Conservation (phyloP, 192 early-diverging fungal species). For the Allomyces javanicus region DNA sequence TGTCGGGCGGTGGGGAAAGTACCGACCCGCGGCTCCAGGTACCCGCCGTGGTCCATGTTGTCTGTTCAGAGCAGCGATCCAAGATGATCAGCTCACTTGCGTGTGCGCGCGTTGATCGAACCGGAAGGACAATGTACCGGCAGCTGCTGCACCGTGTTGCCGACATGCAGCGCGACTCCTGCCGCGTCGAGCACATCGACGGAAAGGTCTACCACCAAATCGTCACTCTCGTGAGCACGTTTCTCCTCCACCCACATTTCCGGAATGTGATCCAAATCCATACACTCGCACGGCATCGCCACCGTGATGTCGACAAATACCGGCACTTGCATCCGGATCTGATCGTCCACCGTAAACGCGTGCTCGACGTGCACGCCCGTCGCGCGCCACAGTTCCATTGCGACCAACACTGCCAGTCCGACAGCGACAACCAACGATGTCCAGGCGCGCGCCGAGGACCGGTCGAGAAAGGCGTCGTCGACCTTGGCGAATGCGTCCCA, state of each 20-base stretch:
- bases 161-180: conserved; percentile 10
- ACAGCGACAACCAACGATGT: conserved; percentile 47
- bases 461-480: conserved; percentile 51
- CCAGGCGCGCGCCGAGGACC: conserved; percentile 52
- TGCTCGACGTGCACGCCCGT: conserved; percentile 38
- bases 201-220: conserved; percentile 5
- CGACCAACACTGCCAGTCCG: conserved; percentile 42
- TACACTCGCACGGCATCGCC: conserved; percentile 53
- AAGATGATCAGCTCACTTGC: background rate
- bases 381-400: conserved; percentile 52
- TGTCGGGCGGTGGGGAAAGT: background rate
- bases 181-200: conserved; percentile 19
- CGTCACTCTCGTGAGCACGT: too few relatives aligned
- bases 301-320: conserved; percentile 75
- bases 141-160: conserved; percentile 1
- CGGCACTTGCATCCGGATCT: conserved; percentile 37
- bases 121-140: conserved; percentile 1
- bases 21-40: background rate
- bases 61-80: conserved; percentile 11
- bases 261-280: background rate
- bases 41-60: conserved; percentile 12
- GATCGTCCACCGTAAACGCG: conserved; percentile 59
- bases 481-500: conserved; percentile 84
- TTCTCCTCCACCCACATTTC: too few relatives aligned
- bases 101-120: background rate